Evolutionary conservation across 2,329 filamentous ascomycete species (phyloP), one percentile per base, ranked within the genome.

Genomic region (Paraphoma chrysanthemicola): DNA sequence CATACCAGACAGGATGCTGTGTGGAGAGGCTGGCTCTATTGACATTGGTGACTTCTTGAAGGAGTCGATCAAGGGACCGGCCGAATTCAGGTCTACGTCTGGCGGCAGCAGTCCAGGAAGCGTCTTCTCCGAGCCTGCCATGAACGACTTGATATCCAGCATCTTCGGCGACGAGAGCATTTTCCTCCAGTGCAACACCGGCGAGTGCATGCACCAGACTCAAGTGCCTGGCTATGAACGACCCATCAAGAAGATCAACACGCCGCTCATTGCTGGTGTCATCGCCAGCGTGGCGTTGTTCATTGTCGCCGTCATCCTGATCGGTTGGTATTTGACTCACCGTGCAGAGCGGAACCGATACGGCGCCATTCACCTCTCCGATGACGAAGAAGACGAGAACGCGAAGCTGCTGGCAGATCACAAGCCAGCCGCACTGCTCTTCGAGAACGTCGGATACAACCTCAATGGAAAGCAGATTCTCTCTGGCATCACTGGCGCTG

Each of bases 151-250:
- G 62, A 97, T 98, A 64, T 89, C 88, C 53, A 86, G 84, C 52
- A 87, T 99, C 66, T 98, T 99, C 73, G 95, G 94, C 38, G 96
- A 99, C 72, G 84, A 88, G 51, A 97, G 90, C 73, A 99, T 99
- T 69, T 85, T 89, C 47, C 81, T 99, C 44, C 84, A 87, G 28
- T 99, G 95, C 70, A 83, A 88, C 58, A 86, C 93, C 23, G 95
- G 95, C 57, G 95, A 99, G 79, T 99, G 95, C 81, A 81, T 99
- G 33, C 93, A 97, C 77, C 87, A 90, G 73, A 97, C 93, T 6
- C 91, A 98, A 69, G 89, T 98, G 6, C 95, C 95, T 14, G 95
- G 96, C 16, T 99, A 96, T 71, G 84, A 90, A 64, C 86, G 90
- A 17, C 93, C 94, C 0, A 85, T 97, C 57, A 97, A 97, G 80